Base-by-base conservation (phyloP, 768 basidiomycete species). In the Naematelia encephala region DNA sequence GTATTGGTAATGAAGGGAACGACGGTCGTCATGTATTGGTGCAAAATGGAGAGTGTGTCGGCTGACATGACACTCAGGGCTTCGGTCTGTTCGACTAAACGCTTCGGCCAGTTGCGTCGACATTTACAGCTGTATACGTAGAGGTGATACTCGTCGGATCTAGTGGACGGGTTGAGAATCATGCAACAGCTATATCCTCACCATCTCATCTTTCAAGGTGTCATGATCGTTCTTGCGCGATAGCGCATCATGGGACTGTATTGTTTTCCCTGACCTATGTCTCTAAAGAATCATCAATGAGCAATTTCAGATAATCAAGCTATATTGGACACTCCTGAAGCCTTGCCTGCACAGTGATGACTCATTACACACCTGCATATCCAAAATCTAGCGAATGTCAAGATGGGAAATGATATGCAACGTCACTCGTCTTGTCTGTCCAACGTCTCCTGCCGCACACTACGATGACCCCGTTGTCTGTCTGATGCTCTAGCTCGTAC, bases 51-150 rank as follows among this genome's bases (percentile, higher is more conserved):
- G n/a, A 39, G 34, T 8, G 16, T 39, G 34, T 8, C 8, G 34
- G 34, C 34, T 39, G 34, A 39, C 34, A 39, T n/a, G n/a, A n/a
- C 8, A 39, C 34, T 39, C 34, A 64, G 62, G 75, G 92, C 82
- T 97, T 97, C 80, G 92, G 92, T 82, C 84, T 96, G 65, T 96
- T 96, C 83, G 92, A 96, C 83, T 96, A 86, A 82, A 66, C 69
- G 54, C 60, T 46, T 63, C 34, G 8, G 34, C 34, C 34, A 16
- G 34, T 8, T 16, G 8, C 34, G 34, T 8, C 16, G 34, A 39
- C 34, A 8, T 8, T 16, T 39, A 8, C 8, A 16, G 34, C 34
- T 39, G 34, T 8, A 39, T 39, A 16, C 16, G 34, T 39, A 39
- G 16, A 8, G 8, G 8, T 39, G 34, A 39, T 8, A 39, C 34